A percentile compares a stretch with the other conserved stretches of the same genome.
These are phyloP conservation scores for Fusarium lyarnte DNA, from an alignment of 2,329 filamentous ascomycete genomes.

Conservation along the genomic window DNA sequence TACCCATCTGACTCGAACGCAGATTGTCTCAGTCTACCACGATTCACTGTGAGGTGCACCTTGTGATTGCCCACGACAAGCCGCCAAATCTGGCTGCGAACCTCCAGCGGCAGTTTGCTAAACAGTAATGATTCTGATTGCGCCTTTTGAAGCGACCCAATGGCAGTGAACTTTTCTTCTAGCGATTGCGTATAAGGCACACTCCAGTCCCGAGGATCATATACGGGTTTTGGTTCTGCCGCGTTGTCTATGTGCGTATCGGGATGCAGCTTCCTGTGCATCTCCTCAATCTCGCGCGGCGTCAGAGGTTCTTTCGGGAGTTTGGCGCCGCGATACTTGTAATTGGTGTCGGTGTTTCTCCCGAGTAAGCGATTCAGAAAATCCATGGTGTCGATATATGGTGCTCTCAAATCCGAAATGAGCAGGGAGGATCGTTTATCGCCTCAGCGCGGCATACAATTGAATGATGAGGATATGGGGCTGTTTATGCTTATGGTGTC, in stretches of 20 bases:
- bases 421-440: neutral
- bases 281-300: neutral
- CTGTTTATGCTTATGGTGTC: too few species aligned
- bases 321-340: neutral
- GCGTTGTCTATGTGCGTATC: neutral
- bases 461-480: neutral
- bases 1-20: neutral
- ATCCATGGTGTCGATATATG: neutral
- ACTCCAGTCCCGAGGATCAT: neutral
- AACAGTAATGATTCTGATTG: neutral
- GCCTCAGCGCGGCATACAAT: neutral
- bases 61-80: neutral
- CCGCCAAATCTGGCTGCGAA: neutral
- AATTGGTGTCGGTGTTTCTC: neutral
- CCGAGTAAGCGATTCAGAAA: neutral
- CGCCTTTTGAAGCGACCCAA: neutral
- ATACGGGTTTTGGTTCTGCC: neutral
- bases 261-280: neutral
- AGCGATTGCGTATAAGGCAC: neutral
- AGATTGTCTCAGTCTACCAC: neutral
- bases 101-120: neutral
- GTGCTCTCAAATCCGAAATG: rapidly evolving
- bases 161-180: neutral
- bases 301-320: neutral
- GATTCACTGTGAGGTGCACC: neutral